Base-by-base conservation (phyloP, 2,329 filamentous ascomycete genomes). In the Didymellaceae sp. region DNA sequence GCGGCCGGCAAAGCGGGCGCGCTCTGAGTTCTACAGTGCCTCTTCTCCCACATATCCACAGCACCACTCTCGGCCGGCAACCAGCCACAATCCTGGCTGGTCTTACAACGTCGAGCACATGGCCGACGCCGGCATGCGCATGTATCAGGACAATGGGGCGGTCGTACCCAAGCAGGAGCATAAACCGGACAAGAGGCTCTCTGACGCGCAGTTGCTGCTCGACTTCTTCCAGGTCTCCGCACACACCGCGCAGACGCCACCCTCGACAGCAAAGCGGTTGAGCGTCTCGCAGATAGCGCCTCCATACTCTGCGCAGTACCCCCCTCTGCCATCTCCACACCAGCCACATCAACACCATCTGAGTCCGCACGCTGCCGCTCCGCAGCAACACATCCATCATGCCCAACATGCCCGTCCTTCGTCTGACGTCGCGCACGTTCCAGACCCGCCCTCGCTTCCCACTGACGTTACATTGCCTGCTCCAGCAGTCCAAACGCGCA, bases 1-100 rank as follows among this genome's bases (percentile, higher is more conserved):
- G 60, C 77, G 81, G 37, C 83, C 83, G 4, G 71, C 81, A 16
- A 87, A 87, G 69, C 79, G 85, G 32, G 78, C 82, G 39, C 80
- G 83, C 55, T 86, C 84, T 33, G 84, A 86, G 61, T 75, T 81
- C 58, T 72, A 80, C 42, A 73, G 75, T 13, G 78, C 77, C 14
- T 70, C 74, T 18, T 67, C 74, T 16, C 66, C 74, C 35, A 60
- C 65, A 21, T 62, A 60, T 20, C 63, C 68, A 26, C 65, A 70
- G 24, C 45, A 53, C 28, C 44, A 48, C 45, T 72, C 75, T 25
- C 65, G 78, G 49, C 78, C 78, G 13, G 74, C 74, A 35, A 80
- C 77, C 28, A 80, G 78, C 65, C 76, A 80, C 58, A 73, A 72
- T 53, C 63, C 71, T 17, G 61, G 64, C 56, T 72, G 66, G 67